A percentile compares a stretch with the other conserved stretches of the same genome.
These are phyloP conservation scores for Kwoniella pini DNA, from an alignment of 768 basidiomycete genomes.

Conservation along the genomic window DNA sequence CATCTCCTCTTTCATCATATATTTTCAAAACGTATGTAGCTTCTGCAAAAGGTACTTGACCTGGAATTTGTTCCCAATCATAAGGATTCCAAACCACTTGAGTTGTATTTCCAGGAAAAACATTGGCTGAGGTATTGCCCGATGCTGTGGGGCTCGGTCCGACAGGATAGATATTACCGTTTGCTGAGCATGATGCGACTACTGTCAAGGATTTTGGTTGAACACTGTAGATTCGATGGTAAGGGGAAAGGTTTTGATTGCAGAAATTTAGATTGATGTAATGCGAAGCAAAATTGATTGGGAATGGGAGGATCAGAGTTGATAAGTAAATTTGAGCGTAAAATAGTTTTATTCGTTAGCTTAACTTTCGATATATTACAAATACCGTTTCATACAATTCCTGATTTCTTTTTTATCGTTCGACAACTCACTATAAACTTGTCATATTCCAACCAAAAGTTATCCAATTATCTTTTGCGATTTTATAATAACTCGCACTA, in stretches of 20 bases:
- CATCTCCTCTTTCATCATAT: conserved; percentile 76
- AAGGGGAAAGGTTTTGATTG: not conserved
- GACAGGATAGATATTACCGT: conserved; percentile 86
- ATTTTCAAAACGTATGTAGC: conserved; percentile 77
- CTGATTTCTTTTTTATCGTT: too few species aligned
- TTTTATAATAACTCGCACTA: conserved; percentile 83
- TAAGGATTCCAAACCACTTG: conserved; percentile 73
- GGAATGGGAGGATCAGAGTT: too few species aligned
- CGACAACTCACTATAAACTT: conserved; percentile 61
- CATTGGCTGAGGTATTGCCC: conserved; percentile 31
- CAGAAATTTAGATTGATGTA: too few species aligned
- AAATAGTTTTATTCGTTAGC: too few species aligned
- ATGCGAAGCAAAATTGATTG: too few species aligned
- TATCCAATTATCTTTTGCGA: conserved; percentile 69
- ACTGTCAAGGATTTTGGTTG: conserved; percentile 76
- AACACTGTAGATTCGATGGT: conserved; percentile 47
- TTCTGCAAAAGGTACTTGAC: conserved; percentile 69
- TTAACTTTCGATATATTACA: too few species aligned
- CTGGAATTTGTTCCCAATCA: conserved; percentile 66
- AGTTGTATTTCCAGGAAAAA: conserved; percentile 71
- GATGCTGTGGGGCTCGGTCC: conserved; percentile 68
- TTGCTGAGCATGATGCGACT: conserved; percentile 71
- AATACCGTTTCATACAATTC: too few species aligned
- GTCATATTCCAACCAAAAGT: conserved; percentile 94
- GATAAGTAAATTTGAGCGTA: too few species aligned